phyloP scores from a whole-genome alignment of 78 protist species.

The Dictyostelium citrinum region DNA sequence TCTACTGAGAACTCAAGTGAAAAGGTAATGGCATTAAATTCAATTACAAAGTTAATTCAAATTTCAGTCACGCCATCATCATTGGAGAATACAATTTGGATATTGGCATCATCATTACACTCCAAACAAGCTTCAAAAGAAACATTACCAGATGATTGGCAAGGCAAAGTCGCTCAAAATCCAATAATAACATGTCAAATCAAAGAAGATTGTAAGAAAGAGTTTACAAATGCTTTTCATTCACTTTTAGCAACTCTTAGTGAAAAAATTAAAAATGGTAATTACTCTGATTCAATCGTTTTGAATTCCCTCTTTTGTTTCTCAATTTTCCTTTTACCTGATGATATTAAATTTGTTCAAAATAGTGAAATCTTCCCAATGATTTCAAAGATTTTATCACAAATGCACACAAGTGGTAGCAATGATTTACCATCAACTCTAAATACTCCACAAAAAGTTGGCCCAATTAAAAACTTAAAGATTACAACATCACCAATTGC shows the following conservation, averaged over 20 bases:
- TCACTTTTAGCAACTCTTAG: slow-evolving; percentile 16
- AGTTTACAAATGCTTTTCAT: slow-evolving; percentile 25
- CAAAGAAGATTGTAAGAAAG: not conserved
- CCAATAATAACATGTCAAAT: not conserved
- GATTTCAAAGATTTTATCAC: slow-evolving; percentile 44
- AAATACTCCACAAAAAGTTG: not conserved
- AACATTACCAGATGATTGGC: slow-evolving; percentile 51
- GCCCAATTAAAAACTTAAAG: not conserved
- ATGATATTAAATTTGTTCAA: slow-evolving; percentile 48
- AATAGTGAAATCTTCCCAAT: slow-evolving; percentile 61
- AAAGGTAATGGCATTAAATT: slow-evolving; percentile 28
- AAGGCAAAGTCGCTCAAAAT: slow-evolving; percentile 62
- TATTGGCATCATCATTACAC: slow-evolving; percentile 17
- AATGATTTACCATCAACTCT: not conserved
- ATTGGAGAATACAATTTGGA: slow-evolving; percentile 53
- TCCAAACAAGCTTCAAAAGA: slow-evolving; percentile 53
- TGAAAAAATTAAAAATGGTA: slow-evolving; percentile 34
- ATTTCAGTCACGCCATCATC: not conserved
- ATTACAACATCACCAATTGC: not conserved
- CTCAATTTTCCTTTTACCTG: slow-evolving; percentile 47
- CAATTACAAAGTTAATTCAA: slow-evolving; percentile 7
- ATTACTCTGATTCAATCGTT: slow-evolving; percentile 21
- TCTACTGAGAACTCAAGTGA: not conserved
- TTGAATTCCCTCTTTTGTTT: slow-evolving; percentile 53
- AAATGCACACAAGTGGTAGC: not conserved